A percentile compares a stretch with the other conserved stretches of the same genome.
Evolutionary conservation across 192 early-diverging fungal genomes (phyloP).

Genomic region (Mortierella antarctica): DNA sequence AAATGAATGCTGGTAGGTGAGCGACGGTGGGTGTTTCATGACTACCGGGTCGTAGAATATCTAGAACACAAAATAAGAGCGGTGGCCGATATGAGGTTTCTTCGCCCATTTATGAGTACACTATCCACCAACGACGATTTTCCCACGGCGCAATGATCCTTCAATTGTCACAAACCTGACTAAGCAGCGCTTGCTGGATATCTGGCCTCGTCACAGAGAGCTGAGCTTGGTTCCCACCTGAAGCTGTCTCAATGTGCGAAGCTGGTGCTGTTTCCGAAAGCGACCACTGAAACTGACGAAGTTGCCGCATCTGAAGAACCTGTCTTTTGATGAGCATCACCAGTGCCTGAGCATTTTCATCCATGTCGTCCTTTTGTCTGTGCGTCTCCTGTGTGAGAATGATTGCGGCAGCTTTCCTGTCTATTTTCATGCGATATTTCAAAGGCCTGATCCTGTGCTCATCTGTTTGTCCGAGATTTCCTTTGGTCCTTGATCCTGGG

Average conservation of each 20-base stretch:
- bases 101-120: not conserved
- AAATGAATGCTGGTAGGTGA: constrained; percentile 38
- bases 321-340: constrained; percentile 40
- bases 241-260: not conserved
- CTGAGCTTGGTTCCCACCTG: too few species aligned
- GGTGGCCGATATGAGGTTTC: not conserved
- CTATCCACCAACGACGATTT: not conserved
- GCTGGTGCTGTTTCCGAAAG: not conserved
- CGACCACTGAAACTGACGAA: constrained; percentile 43
- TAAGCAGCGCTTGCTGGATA: constrained; percentile 37
- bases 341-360: constrained; percentile 11
- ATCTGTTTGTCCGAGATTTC: too few species aligned
- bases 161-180: constrained; percentile 10
- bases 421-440: too few species aligned
- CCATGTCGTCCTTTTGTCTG: not conserved
- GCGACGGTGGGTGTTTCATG: constrained; percentile 39
- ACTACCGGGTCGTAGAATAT: constrained; percentile 35
- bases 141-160: not conserved
- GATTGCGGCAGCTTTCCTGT: too few species aligned
- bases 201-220: constrained; percentile 27
- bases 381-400: too few species aligned
- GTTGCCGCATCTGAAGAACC: constrained; percentile 41
- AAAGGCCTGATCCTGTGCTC: too few species aligned
- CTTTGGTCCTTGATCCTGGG: too few species aligned
- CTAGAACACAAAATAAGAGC: not conserved